Conservation (phyloP, 768 basidiomycete genomes). For the Mycena alexandri region DNA sequence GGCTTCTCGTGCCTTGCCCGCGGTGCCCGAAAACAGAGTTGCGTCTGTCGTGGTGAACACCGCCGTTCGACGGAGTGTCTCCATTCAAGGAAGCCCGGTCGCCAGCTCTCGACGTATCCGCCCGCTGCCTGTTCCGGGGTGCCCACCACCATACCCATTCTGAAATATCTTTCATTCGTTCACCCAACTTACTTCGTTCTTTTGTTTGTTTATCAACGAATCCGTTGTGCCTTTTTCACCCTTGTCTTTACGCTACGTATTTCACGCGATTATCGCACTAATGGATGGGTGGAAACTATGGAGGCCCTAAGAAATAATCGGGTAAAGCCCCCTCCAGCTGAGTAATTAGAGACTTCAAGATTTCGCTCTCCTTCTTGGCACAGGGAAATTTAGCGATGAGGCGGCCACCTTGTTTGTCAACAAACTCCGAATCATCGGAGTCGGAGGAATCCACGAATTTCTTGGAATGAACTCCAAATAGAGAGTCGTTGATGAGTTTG, state of each 20-base stretch:
- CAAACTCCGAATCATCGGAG: too few relatives aligned
- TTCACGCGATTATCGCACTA: too few relatives aligned
- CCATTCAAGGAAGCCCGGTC: not conserved
- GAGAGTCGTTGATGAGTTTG: too few relatives aligned
- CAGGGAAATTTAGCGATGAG: too few relatives aligned
- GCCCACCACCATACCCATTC: not conserved
- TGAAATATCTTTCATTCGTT: not conserved
- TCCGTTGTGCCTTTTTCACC: not conserved
- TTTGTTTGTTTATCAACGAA: not conserved
- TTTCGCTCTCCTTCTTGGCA: too few relatives aligned
- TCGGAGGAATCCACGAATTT: too few relatives aligned
- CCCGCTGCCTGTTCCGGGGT: constrained; percentile 24
- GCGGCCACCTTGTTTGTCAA: too few relatives aligned
- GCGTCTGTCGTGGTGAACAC: not conserved
- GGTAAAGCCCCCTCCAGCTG: constrained; percentile 10
- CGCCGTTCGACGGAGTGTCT: not conserved
- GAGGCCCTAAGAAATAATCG: constrained; percentile 12
- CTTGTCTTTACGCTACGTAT: not conserved
- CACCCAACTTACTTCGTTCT: not conserved
- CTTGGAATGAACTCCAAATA: too few relatives aligned
- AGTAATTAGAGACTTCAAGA: not conserved
- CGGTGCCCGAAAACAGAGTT: not conserved
- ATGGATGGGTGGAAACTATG: not conserved
- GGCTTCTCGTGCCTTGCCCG: constrained; percentile 24
- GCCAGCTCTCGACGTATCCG: constrained; percentile 6